A percentile compares a stretch with the other conserved stretches of the same genome.
Evolutionary conservation across 106 monocot species (phyloP).

Genomic region (Ottelia alismoides): DNA sequence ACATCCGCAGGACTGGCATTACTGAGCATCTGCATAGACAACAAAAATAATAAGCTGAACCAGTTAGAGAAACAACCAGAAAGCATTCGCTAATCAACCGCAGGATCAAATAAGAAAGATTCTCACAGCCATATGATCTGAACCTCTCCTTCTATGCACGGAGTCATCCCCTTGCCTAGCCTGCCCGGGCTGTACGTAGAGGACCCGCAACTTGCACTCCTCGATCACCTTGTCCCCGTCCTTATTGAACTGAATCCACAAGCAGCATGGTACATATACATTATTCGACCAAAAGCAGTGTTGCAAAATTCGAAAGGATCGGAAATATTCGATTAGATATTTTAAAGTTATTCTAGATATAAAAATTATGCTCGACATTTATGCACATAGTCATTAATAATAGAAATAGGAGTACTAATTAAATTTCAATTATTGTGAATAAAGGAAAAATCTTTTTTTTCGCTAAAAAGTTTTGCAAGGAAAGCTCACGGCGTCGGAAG

Average conservation of each 20-base stretch:
- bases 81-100: neutral
- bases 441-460: too few relatives aligned
- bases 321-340: too few relatives aligned
- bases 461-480: too few relatives aligned
- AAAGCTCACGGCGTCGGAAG: constrained; percentile 42
- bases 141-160: constrained; percentile 7
- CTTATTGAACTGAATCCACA: constrained; percentile 92
- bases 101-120: neutral
- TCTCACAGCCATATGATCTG: constrained; percentile 38
- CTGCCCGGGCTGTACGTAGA: constrained; percentile 32
- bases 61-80: neutral
- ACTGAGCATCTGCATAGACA: constrained; percentile 27
- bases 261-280: too few relatives aligned
- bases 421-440: too few relatives aligned
- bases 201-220: constrained; percentile 74
- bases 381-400: too few relatives aligned
- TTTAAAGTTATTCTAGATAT: too few relatives aligned
- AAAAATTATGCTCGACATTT: too few relatives aligned
- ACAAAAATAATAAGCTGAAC: too few relatives aligned
- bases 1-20: constrained; percentile 45
- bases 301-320: too few relatives aligned
- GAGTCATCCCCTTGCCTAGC: constrained; percentile 26
- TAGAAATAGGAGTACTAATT: too few relatives aligned
- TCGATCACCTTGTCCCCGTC: constrained; percentile 60
- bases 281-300: too few relatives aligned